Percentiles rank a stretch among this genome's conserved stretches.
Conservation (phyloP, 176 grass and related monocot species). For the Urochloa ruziziensis region DNA sequence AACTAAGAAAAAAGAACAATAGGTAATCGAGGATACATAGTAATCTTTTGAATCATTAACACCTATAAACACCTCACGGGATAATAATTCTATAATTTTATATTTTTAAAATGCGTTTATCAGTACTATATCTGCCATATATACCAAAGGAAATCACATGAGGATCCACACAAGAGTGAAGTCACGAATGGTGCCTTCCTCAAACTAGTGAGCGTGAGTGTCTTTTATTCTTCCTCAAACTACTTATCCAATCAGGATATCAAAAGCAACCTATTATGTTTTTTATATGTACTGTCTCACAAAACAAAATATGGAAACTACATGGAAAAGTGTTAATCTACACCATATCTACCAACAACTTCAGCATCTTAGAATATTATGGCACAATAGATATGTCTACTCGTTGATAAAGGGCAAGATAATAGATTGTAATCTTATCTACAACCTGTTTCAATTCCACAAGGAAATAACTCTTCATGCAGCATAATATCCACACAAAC, state of each 20-base stretch:
- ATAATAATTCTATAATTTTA: neutral
- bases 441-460: neutral
- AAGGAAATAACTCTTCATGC: neutral
- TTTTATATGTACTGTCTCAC: neutral
- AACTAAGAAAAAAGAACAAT: neutral
- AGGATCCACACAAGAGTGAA: neutral
- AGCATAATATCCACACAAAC: slow-evolving; percentile 7
- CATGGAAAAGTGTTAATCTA: neutral
- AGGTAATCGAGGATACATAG: neutral
- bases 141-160: neutral
- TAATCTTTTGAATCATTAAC: neutral
- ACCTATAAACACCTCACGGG: neutral
- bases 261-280: neutral
- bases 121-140: neutral
- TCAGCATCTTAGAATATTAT: neutral
- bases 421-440: neutral
- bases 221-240: neutral
- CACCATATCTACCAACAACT: neutral
- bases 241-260: neutral
- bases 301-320: neutral
- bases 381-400: neutral
- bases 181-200: neutral
- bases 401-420: neutral
- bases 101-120: neutral
- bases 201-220: too few species aligned